Evolutionary conservation across 495 filamentous ascomycete species (phyloP).

Genomic region (Bathelium albidoporum): DNA sequence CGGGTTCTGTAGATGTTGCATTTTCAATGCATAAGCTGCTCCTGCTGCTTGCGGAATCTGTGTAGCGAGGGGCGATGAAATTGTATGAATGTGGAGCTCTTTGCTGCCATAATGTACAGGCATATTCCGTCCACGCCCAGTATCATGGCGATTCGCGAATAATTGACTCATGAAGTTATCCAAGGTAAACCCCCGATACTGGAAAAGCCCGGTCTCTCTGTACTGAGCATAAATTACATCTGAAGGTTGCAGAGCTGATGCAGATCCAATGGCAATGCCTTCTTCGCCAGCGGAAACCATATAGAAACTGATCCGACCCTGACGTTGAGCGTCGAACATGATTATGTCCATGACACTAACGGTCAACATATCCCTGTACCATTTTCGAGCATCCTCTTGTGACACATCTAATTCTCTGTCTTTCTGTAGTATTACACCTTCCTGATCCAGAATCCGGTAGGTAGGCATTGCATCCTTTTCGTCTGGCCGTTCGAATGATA

Average conservation of each 20-base stretch:
- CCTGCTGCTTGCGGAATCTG: conserved; percentile 93
- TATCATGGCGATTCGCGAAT: conserved; percentile 79
- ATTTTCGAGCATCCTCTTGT: conserved; percentile 55
- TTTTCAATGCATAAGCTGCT: conserved; percentile 87
- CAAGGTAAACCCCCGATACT: conserved; percentile 79
- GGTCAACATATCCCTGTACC: conserved; percentile 59
- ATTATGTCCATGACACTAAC: conserved; percentile 90
- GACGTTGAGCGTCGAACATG: conserved; percentile 81
- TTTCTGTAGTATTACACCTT: conserved; percentile 70
- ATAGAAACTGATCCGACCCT: conserved; percentile 85
- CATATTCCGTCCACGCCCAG: conserved; percentile 85
- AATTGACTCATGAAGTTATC: conserved; percentile 90
- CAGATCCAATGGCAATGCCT: conserved; percentile 80
- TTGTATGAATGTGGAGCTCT: conserved; percentile 78
- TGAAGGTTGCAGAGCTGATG: conserved; percentile 65
- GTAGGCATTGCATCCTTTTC: conserved; percentile 64
- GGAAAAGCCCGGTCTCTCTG: conserved; percentile 81
- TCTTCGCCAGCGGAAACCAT: conserved; percentile 97
- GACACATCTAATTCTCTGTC: conserved; percentile 50
- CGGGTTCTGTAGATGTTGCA: conserved; percentile 67
- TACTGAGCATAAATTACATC: conserved; percentile 95
- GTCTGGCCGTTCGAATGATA: conserved; percentile 63
- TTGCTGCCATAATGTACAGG: conserved; percentile 89
- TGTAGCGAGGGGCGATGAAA: conserved; percentile 86
- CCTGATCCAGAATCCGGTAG: conserved; percentile 75